Evolutionary conservation across 2,329 filamentous ascomycete species (phyloP).

Genomic region (Tolypocladium tundrense): DNA sequence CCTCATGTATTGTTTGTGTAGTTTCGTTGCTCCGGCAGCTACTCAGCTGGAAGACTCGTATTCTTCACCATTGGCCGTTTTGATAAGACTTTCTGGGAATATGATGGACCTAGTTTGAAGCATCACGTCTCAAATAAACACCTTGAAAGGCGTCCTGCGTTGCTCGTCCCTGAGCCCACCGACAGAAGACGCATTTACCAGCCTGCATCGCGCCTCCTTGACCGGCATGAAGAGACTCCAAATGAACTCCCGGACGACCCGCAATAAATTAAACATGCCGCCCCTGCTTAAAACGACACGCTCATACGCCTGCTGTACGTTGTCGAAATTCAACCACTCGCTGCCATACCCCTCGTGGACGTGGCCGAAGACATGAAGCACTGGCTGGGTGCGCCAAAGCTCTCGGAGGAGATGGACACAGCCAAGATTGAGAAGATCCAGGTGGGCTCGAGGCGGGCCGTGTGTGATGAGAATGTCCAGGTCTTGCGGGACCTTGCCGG

Average conservation of each 20-base stretch:
- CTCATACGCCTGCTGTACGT: slow-evolving; percentile 9
- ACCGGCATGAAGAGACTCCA: background rate
- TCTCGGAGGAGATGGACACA: slow-evolving; percentile 26
- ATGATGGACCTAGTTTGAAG: too few relatives aligned
- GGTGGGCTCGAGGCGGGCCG: slow-evolving; percentile 22
- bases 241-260: background rate
- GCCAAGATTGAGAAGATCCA: slow-evolving; percentile 23
- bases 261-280: background rate
- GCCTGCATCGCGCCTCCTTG: background rate
- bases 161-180: background rate
- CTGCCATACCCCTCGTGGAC: slow-evolving; percentile 44
- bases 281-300: background rate
- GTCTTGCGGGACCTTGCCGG: slow-evolving; percentile 9
- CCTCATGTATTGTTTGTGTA: background rate
- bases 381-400: slow-evolving; percentile 45
- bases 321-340: slow-evolving; percentile 19
- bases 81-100: too few relatives aligned
- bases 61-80: too few relatives aligned
- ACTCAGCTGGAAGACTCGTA: too few relatives aligned
- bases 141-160: background rate
- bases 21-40: background rate
- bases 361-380: slow-evolving; percentile 56
- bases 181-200: background rate
- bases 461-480: slow-evolving; percentile 30
- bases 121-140: background rate